A percentile compares a stretch with the other conserved stretches of the same genome.
phyloP scores from a whole-genome alignment of 805 yeast genomes.

The Kuraishia capsulata region DNA sequence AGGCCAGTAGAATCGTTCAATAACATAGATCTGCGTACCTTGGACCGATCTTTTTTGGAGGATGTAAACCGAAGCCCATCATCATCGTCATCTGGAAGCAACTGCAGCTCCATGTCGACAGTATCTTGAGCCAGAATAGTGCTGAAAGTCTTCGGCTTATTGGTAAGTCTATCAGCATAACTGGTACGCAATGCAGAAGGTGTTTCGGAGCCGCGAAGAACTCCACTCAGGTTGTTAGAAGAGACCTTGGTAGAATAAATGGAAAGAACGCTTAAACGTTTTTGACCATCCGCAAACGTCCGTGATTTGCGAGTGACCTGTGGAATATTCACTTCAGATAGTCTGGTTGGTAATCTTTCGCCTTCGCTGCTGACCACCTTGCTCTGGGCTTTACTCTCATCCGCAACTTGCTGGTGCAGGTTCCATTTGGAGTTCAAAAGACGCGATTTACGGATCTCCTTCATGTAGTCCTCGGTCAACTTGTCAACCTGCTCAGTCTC shows the following conservation, averaged over 20 bases:
- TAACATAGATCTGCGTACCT: slow-evolving; percentile 12
- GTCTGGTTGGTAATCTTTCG: slow-evolving; percentile 34
- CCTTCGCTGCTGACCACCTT: slow-evolving; percentile 13
- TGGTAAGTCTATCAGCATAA: slow-evolving; percentile 1
- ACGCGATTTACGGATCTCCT: slow-evolving; percentile 33
- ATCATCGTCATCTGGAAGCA: slow-evolving; percentile 3
- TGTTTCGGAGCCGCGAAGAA: slow-evolving; percentile 18
- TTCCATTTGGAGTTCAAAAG: slow-evolving; percentile 33
- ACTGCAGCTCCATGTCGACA: slow-evolving; percentile 13
- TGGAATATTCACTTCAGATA: slow-evolving; percentile 61
- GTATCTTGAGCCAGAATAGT: slow-evolving; percentile 13
- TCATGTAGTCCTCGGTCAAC: slow-evolving; percentile 32
- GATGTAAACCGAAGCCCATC: slow-evolving; percentile 21
- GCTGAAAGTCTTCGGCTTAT: slow-evolving; percentile 14
- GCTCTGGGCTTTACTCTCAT: slow-evolving; percentile 2
- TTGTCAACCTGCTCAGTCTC: slow-evolving; percentile 1
- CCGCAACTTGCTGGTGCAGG: no score
- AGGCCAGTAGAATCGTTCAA: slow-evolving; percentile 6
- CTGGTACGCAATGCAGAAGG: neutral
- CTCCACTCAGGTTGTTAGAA: slow-evolving; percentile 45
- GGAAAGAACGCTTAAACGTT: slow-evolving; percentile 64
- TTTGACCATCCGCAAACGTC: slow-evolving; percentile 51
- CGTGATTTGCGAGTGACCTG: slow-evolving; percentile 62
- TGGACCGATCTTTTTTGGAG: slow-evolving; percentile 20
- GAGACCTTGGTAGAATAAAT: slow-evolving; percentile 62